Evolutionary conservation across 2,329 filamentous ascomycete species (phyloP), one percentile per base, ranked within the genome.

Genomic region (Claviceps sp.): DNA sequence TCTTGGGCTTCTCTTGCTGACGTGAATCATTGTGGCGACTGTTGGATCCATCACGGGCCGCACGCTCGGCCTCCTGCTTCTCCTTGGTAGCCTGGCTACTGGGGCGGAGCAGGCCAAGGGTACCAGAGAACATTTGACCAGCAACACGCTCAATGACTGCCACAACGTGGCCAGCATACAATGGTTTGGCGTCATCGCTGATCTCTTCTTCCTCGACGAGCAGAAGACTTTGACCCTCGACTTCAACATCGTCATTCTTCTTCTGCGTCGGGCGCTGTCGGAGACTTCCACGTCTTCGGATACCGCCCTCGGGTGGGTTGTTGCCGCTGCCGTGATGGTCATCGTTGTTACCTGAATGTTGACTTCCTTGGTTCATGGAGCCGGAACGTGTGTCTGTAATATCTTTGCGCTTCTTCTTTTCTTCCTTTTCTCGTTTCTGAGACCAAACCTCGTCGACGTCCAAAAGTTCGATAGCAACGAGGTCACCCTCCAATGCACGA

Each of bases 331-430:
- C 78, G 60, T 77, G 81, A 26, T 72, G 71, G 43, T 84, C 79
- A 51, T 85, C 83, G 54, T 78, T 78, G 60, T 77, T 81, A 43
- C 73, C 70, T 52, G 74, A 73, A 57, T 78, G 77, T 65, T 85
- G 78, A 61, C 79, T 82, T 56, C 82, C 82, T 57, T 85, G 85
- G 62, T 82, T 87, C 58, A 80, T 85, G 56, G 85, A 85, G 58
- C 84, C 84, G 50, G 81, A 81, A 58, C 91, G 84, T 54, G 88
- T 90, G 65, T 97, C 93, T 37, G 89, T 94, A 54, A 96, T 95
- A 64, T 98, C 93, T 76, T 98, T 98, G 68, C 93, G 87, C 75
- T 97, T 98, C 81, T 98, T 98, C 79, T 98, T 98, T 69, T 98
- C 93, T 71, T 98, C 93, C 69, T 98, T 98, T 69, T 98, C 93